Conservation (phyloP, 345 rosid species). For the Lumnitzera littorea region DNA sequence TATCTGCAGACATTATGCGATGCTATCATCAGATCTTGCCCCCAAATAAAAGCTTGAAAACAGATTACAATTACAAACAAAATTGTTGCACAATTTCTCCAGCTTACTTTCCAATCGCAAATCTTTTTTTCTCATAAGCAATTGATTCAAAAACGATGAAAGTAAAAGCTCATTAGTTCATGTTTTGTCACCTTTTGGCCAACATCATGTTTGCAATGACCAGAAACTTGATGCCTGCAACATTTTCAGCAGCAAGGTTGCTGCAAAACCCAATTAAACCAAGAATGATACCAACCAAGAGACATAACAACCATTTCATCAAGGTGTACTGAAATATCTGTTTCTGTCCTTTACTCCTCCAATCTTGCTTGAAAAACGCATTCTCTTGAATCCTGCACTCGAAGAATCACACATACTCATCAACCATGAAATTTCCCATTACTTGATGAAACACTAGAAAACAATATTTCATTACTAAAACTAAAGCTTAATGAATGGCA, state of each 20-base stretch:
- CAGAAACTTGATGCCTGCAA: slow-evolving; percentile 79
- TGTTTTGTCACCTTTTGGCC: slow-evolving; percentile 28
- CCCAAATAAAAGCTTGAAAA: not conserved
- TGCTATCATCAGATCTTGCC: not conserved
- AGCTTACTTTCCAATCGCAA: not conserved
- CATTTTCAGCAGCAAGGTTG: slow-evolving; percentile 87
- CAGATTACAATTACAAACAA: not conserved
- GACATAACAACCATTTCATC: slow-evolving; percentile 79
- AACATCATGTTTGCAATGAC: slow-evolving; percentile 89
- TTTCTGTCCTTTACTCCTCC: slow-evolving; percentile 59
- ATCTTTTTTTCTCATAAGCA: too few species aligned
- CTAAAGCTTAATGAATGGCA: too few species aligned
- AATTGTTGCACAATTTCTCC: too few species aligned
- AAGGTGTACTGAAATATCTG: slow-evolving; percentile 67
- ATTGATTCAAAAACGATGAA: not conserved
- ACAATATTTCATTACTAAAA: too few species aligned
- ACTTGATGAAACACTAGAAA: too few species aligned
- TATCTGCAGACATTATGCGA: slow-evolving; percentile 33
- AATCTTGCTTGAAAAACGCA: slow-evolving; percentile 85
- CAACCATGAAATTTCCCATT: not conserved
- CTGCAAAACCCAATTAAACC: slow-evolving; percentile 71
- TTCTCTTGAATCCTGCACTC: slow-evolving; percentile 55
- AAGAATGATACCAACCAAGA: slow-evolving; percentile 54
- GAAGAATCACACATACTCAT: not conserved
- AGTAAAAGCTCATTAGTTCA: not conserved